A percentile compares a stretch with the other conserved stretches of the same genome.
Conservation (phyloP, 164 flowering plant genomes). For the Berberis vulgaris region DNA sequence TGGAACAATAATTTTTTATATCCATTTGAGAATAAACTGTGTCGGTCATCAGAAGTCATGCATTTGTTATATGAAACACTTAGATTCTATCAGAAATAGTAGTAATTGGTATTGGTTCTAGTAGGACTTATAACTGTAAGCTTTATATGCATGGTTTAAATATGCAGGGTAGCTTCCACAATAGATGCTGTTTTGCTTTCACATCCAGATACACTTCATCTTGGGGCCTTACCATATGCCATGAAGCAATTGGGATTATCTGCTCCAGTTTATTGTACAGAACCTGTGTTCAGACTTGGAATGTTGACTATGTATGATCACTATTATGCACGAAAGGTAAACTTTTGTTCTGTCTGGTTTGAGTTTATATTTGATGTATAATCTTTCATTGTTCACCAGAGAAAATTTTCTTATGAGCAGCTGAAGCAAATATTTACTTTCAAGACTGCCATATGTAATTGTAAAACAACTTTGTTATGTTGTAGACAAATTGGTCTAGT, state of each 20-base stretch:
- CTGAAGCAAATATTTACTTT: no score
- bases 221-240: constrained; percentile 93
- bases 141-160: background rate
- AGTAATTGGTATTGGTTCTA: no score
- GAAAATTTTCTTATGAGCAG: no score
- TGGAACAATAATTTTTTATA: no score
- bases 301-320: constrained; percentile 93
- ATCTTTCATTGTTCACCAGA: background rate
- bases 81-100: no score
- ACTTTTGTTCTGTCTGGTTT: background rate
- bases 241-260: constrained; percentile 78
- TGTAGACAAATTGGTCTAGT: no score
- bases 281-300: constrained; percentile 84
- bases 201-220: constrained; percentile 83
- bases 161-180: constrained; percentile 63
- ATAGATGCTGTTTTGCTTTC: constrained; percentile 87
- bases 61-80: no score
- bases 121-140: no score
- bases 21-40: no score
- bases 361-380: background rate
- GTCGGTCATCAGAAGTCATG: no score
- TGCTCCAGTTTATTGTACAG: constrained; percentile 84
- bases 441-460: no score
- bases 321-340: constrained; percentile 77
- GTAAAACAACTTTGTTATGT: no score